Evolutionary conservation across 2,329 filamentous ascomycete genomes (phyloP), one percentile per base, ranked within the genome.

Genomic region (Blastomyces emzantsi): DNA sequence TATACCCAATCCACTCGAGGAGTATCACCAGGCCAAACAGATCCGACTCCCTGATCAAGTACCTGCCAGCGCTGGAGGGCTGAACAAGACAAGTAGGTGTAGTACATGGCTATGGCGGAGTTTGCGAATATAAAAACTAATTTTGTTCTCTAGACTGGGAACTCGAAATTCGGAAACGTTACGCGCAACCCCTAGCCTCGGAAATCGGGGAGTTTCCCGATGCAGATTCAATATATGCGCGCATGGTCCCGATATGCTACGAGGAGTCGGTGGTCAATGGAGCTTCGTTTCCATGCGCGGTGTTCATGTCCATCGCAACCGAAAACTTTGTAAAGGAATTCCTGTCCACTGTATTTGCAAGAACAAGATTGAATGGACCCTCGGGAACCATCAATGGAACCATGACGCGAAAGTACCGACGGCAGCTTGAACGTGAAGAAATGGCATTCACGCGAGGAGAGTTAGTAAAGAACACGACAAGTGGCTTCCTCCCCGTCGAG

Each of bases 401-500:
- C 64, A 88, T 92, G 73, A 96, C 91, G 2, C 84, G 87, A 68
- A 87, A 85, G 64, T 97, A 93, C 75, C 86, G 85, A 67, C 82
- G 84, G 64, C 89, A 90, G 72, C 81, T 96, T 13, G 85, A 86
- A 62, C 80, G 81, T 57, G 92, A 97, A 74, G 92, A 96, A 72
- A 83, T 88, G 54, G 83, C 85, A 0, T 86, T 85, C 33, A 82
- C 86, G 51, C 82, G 85, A n/a, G 91, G 92, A 4, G 89, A 92
- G 69, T 74, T 95, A 1, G 80, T 83, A 22, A 83, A 90, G 68
- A 90, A 92, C 64, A 87, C 89, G 65, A 75, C 77, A 25, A 87
- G 84, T 58, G 92, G 92, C 1, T 76, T 96, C 36, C 77, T 97
- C 6, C 93, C 92, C 0, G 79, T 92, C 45, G 92, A 97, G 75